Percentiles rank a stretch among this genome's conserved stretches.
Conservation (phyloP, 352 stramenopile species). For the Pythium aristosporum region DNA sequence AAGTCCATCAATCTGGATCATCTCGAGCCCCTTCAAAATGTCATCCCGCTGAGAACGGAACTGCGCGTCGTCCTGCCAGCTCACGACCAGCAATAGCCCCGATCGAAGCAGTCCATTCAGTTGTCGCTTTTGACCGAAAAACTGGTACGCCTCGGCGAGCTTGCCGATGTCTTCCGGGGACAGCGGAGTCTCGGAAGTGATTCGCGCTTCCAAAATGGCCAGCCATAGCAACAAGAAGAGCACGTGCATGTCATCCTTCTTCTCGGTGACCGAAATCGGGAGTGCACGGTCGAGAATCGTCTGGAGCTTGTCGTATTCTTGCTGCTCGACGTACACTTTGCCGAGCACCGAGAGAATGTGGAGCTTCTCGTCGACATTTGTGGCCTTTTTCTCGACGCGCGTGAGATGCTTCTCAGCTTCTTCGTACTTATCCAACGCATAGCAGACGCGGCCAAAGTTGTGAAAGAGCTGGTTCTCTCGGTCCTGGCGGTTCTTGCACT, state of each 20-base stretch:
- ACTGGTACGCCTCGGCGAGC: conserved; percentile 40
- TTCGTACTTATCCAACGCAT: conserved; percentile 45
- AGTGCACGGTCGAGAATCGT: conserved; percentile 18
- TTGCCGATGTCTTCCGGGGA: conserved; percentile 25
- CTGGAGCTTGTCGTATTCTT: conserved; percentile 23
- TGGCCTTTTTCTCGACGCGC: conserved; percentile 36
- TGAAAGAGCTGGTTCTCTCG: conserved; percentile 48
- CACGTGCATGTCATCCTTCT: conserved; percentile 37
- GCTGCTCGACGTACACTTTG: conserved; percentile 43
- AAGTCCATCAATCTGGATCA: conserved; percentile 21
- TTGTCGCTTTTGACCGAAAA: conserved; percentile 49
- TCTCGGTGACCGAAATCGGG: conserved; percentile 19
- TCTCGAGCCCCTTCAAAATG: conserved; percentile 20
- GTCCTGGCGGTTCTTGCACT: conserved; percentile 41
- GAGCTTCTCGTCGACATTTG: conserved; percentile 39
- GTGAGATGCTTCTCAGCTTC: conserved; percentile 48
- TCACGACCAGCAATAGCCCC: conserved; percentile 18
- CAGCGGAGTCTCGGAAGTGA: conserved; percentile 16
- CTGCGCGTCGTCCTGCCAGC: conserved; percentile 17
- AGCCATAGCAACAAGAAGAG: conserved; percentile 53
- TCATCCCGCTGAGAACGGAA: conserved; percentile 14
- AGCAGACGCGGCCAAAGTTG: conserved; percentile 59
- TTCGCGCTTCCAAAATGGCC: conserved; percentile 37
- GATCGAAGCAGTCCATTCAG: conserved; percentile 43
- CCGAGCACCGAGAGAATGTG: conserved; percentile 52